Evolutionary conservation across 116 monocot species (phyloP).

Genomic region (Posidonia oceanica): DNA sequence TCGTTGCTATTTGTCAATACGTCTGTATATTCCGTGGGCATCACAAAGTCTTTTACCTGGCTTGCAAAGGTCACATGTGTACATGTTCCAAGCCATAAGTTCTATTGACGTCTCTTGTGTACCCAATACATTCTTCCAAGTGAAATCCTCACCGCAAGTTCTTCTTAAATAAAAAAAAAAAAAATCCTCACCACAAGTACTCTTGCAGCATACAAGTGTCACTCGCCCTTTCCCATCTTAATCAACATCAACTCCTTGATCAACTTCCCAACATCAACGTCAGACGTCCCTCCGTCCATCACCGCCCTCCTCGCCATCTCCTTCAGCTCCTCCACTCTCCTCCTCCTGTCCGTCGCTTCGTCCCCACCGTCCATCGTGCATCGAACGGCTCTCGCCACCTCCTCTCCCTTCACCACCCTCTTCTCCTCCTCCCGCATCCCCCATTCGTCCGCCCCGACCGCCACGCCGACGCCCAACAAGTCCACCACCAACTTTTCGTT

Average conservation of each 20-base stretch:
- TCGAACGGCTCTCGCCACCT: background rate
- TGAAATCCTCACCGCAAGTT: no score
- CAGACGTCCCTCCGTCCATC: conserved; percentile 4
- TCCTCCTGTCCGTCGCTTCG: background rate
- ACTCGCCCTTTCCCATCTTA: no score
- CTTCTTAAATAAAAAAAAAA: no score
- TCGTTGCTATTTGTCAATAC: no score
- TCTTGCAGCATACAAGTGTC: no score
- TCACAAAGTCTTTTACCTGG: no score
- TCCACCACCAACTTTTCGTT: conserved; percentile 12
- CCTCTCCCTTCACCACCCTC: background rate
- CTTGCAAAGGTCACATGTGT: no score
- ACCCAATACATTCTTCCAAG: no score
- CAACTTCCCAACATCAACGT: background rate
- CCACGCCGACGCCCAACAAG: background rate
- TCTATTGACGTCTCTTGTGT: no score
- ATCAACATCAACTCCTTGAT: background rate
- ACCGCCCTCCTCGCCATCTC: background rate
- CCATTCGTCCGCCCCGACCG: background rate
- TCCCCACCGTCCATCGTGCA: background rate
- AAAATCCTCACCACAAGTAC: no score
- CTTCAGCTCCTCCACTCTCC: background rate
- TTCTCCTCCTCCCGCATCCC: background rate
- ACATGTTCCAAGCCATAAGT: no score
- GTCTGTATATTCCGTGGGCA: no score